Evolutionary conservation across 305 asterid genomes (phyloP).

Genomic region (Fraxinus velutina): DNA sequence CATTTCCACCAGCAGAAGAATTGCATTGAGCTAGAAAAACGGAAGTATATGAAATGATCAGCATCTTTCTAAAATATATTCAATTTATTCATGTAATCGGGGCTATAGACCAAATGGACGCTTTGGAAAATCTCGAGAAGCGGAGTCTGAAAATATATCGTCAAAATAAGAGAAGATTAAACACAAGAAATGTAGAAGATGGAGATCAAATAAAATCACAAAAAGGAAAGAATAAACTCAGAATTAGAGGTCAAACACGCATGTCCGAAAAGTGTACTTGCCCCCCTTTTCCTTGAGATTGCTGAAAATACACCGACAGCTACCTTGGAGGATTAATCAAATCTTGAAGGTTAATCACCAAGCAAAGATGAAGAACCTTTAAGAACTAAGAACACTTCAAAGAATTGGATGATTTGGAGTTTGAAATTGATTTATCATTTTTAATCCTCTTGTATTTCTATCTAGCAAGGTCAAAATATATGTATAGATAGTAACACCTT

Average conservation of each 20-base stretch:
- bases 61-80: background rate
- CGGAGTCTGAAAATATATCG: too few species aligned
- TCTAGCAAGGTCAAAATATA: background rate
- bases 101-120: too few species aligned
- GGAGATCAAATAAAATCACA: background rate
- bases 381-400: background rate
- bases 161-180: too few species aligned
- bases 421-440: background rate
- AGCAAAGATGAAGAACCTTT: background rate
- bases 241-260: background rate
- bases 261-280: background rate
- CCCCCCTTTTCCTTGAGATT: background rate
- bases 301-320: background rate
- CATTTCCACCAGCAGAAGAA: constrained; percentile 28
- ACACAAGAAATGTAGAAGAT: background rate
- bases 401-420: background rate
- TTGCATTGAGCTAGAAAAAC: constrained; percentile 55
- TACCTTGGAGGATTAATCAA: background rate
- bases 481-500: background rate
- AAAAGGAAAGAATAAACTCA: background rate
- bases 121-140: too few species aligned
- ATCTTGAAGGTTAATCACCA: background rate
- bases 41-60: background rate
- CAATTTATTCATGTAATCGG: background rate
- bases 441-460: background rate